Base-by-base conservation (phyloP, 495 filamentous ascomycete species). In the Tetracladium marchalianum region DNA sequence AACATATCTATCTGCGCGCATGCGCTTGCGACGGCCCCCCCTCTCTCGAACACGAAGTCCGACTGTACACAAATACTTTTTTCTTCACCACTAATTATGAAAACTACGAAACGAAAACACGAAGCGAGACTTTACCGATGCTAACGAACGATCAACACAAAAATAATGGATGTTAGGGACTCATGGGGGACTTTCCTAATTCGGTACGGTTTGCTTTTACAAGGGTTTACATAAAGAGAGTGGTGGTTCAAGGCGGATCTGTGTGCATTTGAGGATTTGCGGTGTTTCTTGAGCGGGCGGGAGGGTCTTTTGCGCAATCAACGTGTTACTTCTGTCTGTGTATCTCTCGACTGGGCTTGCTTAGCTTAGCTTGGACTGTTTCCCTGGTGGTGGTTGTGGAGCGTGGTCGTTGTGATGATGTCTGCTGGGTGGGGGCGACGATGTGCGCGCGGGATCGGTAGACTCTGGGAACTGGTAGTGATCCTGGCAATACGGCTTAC, bases 321-420 rank as follows among this genome's bases (percentile, higher is more conserved):
- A 27, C 7, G 22, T 52, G 54, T 47, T 41, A 50, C 43, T 43
- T 52, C 53, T 56, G 50, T 56, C 50, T 56, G 54, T 56, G 49
- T 52, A 56, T 35, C 49, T 52, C 37, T 45, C 49, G 45, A 43
- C 38, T 56, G 22, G 46, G 49, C 47, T 53, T 46, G 41, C 41
- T 42, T 42, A 27, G 46, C 51, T 49, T 53, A 41, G 44, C 49
- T 53, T 43, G 22, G 22, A 7, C 3, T 42, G 39, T 22, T 49
- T 35, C 8, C 13, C 13, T 9, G 5, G 41, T 13, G 19, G 16
- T 39, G 32, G 47, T 22, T 40, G 33, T 32, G n/a, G 39, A 34
- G 22, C 16, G 35, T 11, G 13, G 22, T 34, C 8, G 31, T 33
- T 17, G 13, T 47, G 18, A 39, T 41, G 31, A 38, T 50, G 51